Conservation (phyloP, 1,284 basidiomycete genomes). For the Trichosporon ovoides region DNA sequence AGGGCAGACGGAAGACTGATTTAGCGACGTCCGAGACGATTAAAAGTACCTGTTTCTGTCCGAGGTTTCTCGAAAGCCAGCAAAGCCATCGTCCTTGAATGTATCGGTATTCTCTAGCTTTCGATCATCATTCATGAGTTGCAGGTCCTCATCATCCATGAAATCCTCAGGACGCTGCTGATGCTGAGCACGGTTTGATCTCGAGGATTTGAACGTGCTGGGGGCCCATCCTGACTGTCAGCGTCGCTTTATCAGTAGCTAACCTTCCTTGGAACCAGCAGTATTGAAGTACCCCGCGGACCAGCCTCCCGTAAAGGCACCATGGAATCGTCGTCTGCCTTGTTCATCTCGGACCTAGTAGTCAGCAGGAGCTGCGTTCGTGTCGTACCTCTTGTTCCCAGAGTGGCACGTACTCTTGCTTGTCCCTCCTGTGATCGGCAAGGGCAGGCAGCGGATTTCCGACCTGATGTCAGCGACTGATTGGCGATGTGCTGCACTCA, state of each 20-base stretch:
- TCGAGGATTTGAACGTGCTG: conserved; percentile 80
- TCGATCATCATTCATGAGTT: conserved; percentile 66
- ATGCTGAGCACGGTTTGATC: conserved; percentile 62
- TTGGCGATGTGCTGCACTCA: conserved; percentile 46
- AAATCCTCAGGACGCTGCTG: conserved; percentile 75
- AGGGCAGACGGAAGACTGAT: conserved; percentile 55
- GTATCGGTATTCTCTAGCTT: conserved; percentile 57
- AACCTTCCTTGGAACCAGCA: conserved; percentile 91
- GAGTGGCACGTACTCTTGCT: conserved; percentile 85
- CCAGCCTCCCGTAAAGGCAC: conserved; percentile 97
- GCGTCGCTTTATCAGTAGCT: conserved; percentile 21
- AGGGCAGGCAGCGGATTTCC: conserved; percentile 87
- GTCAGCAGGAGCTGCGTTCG: conserved; percentile 1
- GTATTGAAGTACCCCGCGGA: conserved; percentile 96
- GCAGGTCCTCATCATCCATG: conserved; percentile 98
- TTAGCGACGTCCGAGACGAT: conserved; percentile 5
- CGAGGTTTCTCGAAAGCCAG: conserved; percentile 56
- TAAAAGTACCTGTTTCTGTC: conserved; percentile 26
- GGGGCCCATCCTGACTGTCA: conserved; percentile 78
- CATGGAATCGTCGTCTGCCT: conserved; percentile 84
- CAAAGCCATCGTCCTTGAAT: conserved; percentile 59
- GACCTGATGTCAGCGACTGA: conserved; percentile 54
- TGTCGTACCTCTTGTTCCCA: conserved; percentile 88
- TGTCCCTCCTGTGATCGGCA: conserved; percentile 74
- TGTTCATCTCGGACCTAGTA: conserved; percentile 83